Evolutionary conservation across 208 protist genomes (phyloP).

Genomic region (Acanthamoeba royreba): DNA sequence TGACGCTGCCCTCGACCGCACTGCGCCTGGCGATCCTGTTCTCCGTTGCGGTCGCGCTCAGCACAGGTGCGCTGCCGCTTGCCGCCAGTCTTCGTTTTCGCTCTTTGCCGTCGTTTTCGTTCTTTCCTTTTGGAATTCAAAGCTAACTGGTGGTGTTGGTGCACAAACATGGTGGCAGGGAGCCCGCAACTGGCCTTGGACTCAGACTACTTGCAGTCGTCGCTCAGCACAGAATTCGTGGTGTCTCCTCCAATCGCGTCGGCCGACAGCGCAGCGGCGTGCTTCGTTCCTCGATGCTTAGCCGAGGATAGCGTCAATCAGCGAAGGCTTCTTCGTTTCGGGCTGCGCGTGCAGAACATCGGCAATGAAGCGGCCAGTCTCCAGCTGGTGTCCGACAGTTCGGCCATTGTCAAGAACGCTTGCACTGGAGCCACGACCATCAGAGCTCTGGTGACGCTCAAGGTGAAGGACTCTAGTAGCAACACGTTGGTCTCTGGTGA

Average conservation of each 20-base stretch:
- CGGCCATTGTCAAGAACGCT: background rate
- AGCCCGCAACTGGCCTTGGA: background rate
- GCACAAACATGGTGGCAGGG: background rate
- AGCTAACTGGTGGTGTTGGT: background rate
- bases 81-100: too few species aligned
- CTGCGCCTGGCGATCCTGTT: too few species aligned
- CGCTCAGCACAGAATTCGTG: background rate
- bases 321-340: background rate
- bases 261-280: background rate
- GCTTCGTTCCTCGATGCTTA: background rate
- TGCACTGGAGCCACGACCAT: background rate
- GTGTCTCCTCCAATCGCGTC: background rate
- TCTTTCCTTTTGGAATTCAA: too few species aligned
- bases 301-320: background rate
- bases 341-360: background rate
- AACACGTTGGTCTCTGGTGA: background rate
- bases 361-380: background rate
- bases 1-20: too few species aligned
- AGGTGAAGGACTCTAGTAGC: background rate
- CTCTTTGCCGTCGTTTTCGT: too few species aligned
- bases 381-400: background rate
- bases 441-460: background rate
- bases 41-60: too few species aligned
- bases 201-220: background rate
- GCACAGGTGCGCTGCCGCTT: too few species aligned